These are phyloP conservation scores for Colletotrichum paranaense DNA, from an alignment of 2,329 filamentous ascomycete species.

Conservation along the genomic window DNA sequence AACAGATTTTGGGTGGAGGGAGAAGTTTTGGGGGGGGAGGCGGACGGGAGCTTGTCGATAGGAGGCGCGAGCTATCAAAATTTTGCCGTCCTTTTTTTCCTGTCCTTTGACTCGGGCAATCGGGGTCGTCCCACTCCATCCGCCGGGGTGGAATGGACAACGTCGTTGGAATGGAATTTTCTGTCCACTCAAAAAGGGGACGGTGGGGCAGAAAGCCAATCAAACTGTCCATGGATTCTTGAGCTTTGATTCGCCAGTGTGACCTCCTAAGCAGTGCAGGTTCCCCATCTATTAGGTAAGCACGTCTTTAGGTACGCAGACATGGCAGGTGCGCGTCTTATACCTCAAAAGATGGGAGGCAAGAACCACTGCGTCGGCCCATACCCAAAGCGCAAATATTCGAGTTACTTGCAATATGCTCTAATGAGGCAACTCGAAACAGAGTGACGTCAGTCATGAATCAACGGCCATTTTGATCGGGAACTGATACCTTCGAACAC, in stretches of 20 bases:
- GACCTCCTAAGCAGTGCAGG: too few relatives aligned
- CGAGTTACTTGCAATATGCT: too few relatives aligned
- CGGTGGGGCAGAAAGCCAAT: background rate
- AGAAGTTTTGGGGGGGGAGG: background rate
- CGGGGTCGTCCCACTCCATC: background rate
- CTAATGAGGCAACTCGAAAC: too few relatives aligned
- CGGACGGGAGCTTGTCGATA: constrained; percentile 7
- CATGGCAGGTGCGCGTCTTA: too few relatives aligned
- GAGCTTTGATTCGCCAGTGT: background rate
- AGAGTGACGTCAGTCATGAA: too few relatives aligned
- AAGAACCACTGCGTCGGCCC: too few relatives aligned
- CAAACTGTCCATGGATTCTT: background rate
- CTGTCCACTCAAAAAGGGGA: background rate
- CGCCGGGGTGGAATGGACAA: constrained; percentile 4
- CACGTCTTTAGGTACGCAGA: too few relatives aligned
- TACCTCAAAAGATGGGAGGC: too few relatives aligned
- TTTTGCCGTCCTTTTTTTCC: constrained; percentile 5
- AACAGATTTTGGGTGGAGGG: background rate
- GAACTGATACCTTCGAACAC: too few relatives aligned
- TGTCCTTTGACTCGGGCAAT: constrained; percentile 8
- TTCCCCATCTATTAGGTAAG: too few relatives aligned
- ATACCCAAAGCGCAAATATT: too few relatives aligned
- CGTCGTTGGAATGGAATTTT: constrained; percentile 5
- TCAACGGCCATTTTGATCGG: too few relatives aligned
- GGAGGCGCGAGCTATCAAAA: constrained; percentile 18